Conservation (phyloP, 208 protist genomes). For the Herpetomonas tarakana region DNA sequence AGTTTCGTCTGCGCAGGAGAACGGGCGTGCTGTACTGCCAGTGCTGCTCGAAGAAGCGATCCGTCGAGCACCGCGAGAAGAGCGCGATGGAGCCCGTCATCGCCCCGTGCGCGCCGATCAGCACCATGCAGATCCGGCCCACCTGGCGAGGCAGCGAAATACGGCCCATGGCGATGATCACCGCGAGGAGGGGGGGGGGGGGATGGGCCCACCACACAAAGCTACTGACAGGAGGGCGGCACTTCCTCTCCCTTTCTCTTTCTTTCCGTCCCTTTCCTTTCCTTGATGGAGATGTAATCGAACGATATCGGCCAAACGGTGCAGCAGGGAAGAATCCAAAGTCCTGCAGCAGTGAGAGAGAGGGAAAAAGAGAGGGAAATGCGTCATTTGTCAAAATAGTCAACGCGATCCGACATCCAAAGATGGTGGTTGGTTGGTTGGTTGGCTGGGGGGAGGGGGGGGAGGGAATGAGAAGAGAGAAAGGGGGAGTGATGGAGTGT, state of each 20-base stretch:
- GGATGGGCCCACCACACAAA: no score
- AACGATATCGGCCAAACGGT: no score
- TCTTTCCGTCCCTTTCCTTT: no score
- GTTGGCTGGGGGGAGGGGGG: no score
- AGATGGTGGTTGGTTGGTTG: no score
- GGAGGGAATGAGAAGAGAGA: no score
- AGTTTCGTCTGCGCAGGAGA: conserved; percentile 20
- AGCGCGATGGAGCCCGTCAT: conserved; percentile 23
- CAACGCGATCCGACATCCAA: no score
- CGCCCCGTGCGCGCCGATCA: conserved; percentile 31
- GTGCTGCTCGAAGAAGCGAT: conserved; percentile 53
- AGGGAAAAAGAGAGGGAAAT: conserved; percentile 5
- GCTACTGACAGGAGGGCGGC: no score
- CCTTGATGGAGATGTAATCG: no score
- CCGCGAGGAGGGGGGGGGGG: neutral
- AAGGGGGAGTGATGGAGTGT: no score
- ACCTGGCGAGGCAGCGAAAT: conserved; percentile 6
- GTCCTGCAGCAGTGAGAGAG: conserved; percentile 8
- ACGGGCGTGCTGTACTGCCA: conserved; percentile 61
- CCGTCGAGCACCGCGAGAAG: conserved; percentile 27
- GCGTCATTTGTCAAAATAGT: neutral
- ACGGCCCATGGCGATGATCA: neutral
- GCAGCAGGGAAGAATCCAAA: no score
- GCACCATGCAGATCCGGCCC: conserved; percentile 17
- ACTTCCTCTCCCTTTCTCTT: no score